Conservation (phyloP, 768 basidiomycete species). For the Boletus sp. region DNA sequence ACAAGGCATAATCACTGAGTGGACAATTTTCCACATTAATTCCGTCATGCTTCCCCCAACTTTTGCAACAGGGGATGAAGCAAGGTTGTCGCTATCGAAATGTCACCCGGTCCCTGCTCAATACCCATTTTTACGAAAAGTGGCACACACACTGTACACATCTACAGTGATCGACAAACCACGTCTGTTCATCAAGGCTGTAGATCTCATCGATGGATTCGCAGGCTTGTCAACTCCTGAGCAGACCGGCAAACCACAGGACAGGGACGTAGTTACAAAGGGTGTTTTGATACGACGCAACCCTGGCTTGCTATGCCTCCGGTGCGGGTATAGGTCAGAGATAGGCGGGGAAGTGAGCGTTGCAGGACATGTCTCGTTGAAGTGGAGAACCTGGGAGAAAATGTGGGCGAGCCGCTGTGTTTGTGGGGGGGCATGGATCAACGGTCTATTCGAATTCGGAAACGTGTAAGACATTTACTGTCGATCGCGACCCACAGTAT, state of each 20-base stretch:
- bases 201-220: slow-evolving; percentile 65
- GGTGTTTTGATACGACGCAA: slow-evolving; percentile 41
- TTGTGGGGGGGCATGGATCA: slow-evolving; percentile 66
- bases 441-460: background rate
- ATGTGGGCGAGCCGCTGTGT: slow-evolving; percentile 59
- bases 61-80: slow-evolving; percentile 43
- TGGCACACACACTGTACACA: slow-evolving; percentile 44
- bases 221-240: slow-evolving; percentile 40
- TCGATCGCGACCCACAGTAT: background rate
- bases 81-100: slow-evolving; percentile 51
- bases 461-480: slow-evolving; percentile 8
- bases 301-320: slow-evolving; percentile 47
- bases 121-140: slow-evolving; percentile 38
- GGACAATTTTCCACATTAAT: background rate
- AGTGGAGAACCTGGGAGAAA: slow-evolving; percentile 64
- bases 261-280: slow-evolving; percentile 64
- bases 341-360: slow-evolving; percentile 31
- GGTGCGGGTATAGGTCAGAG: slow-evolving; percentile 61
- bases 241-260: slow-evolving; percentile 37
- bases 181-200: slow-evolving; percentile 66
- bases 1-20: background rate
- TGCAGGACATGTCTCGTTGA: slow-evolving; percentile 35
- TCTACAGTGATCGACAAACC: slow-evolving; percentile 59
- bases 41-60: background rate
- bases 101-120: slow-evolving; percentile 54